Percentiles rank a stretch among this genome's conserved stretches.
Evolutionary conservation across 208 protist genomes (phyloP).

Genomic region (Herpetomonas muscarum): DNA sequence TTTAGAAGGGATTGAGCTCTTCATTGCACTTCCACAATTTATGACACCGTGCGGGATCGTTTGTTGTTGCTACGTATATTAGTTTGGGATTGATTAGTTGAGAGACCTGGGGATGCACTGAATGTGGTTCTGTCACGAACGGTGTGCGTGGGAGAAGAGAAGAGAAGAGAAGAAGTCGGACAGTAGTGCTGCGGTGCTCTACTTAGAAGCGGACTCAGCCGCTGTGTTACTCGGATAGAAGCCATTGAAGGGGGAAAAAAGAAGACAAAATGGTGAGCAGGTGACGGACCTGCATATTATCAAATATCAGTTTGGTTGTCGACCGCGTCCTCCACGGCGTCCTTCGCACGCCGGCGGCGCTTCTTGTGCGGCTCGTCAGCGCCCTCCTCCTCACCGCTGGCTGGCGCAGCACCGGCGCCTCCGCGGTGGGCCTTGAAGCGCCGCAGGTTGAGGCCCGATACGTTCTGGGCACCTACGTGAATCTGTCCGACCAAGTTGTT

Average conservation of each 20-base stretch:
- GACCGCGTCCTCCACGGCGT: slow-evolving; percentile 7
- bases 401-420: not conserved
- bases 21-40: too few species aligned
- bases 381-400: not conserved
- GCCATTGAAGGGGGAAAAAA: not conserved
- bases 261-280: slow-evolving; percentile 11
- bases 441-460: slow-evolving; percentile 68
- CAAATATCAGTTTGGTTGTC: slow-evolving; percentile 33
- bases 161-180: too few species aligned
- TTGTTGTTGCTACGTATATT: too few species aligned
- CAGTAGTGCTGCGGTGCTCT: too few species aligned
- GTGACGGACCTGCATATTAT: not conserved
- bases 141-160: too few species aligned
- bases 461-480: slow-evolving; percentile 78
- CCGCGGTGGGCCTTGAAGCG: slow-evolving; percentile 79
- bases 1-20: too few species aligned
- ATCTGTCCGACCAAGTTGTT: slow-evolving; percentile 80
- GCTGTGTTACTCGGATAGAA: too few species aligned
- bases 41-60: too few species aligned
- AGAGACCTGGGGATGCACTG: too few species aligned
- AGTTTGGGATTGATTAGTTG: too few species aligned
- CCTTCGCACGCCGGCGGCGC: not conserved
- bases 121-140: too few species aligned
- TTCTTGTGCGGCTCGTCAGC: slow-evolving; percentile 10
- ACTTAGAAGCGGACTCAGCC: too few species aligned